Base-by-base conservation (phyloP, 164 flowering plant species). In the Vitis rupestris region DNA sequence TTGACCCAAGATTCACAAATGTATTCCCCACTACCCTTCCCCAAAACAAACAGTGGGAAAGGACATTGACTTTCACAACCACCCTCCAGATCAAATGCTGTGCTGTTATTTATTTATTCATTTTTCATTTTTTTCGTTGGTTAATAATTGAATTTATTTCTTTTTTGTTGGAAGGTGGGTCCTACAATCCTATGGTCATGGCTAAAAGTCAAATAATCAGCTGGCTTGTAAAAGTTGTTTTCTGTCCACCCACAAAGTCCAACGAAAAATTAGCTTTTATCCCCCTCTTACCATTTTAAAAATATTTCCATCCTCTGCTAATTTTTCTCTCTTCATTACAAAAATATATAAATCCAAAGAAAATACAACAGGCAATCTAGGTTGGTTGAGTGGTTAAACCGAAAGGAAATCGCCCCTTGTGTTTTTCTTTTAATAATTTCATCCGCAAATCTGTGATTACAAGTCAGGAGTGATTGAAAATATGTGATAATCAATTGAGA, bases 171-270 rank as follows among this genome's bases (percentile, higher is more conserved):
- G 19, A 13, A 16, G 30, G 51, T 53, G 70, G 44, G 48, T 62
- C 58, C 62, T 14, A 17, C 6, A 37, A 37, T 37, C 65, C 47
- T 29, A n/a, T 23, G 12, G 72, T 54, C 47, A 9, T 23, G 15
- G 61, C 64, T 27, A 67, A 70, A 68, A 81, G 77, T 74, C 77
- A 76, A 74, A 79, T 9, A 69, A 68, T 74, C 78, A 66, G 78
- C 76, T 76, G 70, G 67, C 74, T 78, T 76, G 77, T 61, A 72
- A 78, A 81, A 78, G 82, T 76, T 72, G 76, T 71, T 74, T 70
- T 67, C 71, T 81, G 79, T 76, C 80, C 69, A 78, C 69, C 64
- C 54, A 70, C 52, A 57, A 44, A 47, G 4, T 19, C 66, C n/a
- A 52, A 11, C 0, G 31, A 11, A 48, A 19, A 23, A 54, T n/a